Conservation (phyloP, 2,329 filamentous ascomycete species). For the Colletotrichum lini region DNA sequence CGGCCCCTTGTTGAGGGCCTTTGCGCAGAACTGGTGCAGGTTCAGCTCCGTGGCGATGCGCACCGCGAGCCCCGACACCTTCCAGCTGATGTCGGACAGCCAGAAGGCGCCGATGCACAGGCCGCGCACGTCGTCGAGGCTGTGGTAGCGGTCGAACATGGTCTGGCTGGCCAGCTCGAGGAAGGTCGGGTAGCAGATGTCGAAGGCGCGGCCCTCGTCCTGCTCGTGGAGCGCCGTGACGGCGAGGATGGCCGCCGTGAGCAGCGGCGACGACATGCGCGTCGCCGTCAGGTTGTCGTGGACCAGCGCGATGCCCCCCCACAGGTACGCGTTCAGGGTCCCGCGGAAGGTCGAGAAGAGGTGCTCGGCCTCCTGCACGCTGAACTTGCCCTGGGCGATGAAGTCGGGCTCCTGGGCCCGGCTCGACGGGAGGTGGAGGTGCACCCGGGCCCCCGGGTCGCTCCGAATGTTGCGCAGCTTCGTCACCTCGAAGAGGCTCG, state of each 20-base stretch:
- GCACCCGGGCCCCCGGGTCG: constrained; percentile 46
- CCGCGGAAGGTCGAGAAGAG: constrained; percentile 49
- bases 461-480: constrained; percentile 52
- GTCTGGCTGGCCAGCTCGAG: constrained; percentile 69
- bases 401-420: constrained; percentile 47
- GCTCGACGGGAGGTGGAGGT: constrained; percentile 32
- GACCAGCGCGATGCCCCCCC: constrained; percentile 51
- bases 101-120: constrained; percentile 76
- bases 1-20: constrained; percentile 59
- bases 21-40: constrained; percentile 67
- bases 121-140: constrained; percentile 71
- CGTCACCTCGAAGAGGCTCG: constrained; percentile 52
- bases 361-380: constrained; percentile 47
- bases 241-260: constrained; percentile 51
- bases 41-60: constrained; percentile 71
- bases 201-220: constrained; percentile 62
- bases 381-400: constrained; percentile 48
- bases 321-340: constrained; percentile 52
- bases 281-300: constrained; percentile 49
- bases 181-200: constrained; percentile 71
- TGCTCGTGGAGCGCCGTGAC: constrained; percentile 51
- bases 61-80: constrained; percentile 71
- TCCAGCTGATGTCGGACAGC: constrained; percentile 70
- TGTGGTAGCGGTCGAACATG: constrained; percentile 68
- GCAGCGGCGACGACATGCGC: constrained; percentile 49